Conservation (phyloP, 2,329 filamentous ascomycete genomes). For the Colletotrichum gloeosporioides region DNA sequence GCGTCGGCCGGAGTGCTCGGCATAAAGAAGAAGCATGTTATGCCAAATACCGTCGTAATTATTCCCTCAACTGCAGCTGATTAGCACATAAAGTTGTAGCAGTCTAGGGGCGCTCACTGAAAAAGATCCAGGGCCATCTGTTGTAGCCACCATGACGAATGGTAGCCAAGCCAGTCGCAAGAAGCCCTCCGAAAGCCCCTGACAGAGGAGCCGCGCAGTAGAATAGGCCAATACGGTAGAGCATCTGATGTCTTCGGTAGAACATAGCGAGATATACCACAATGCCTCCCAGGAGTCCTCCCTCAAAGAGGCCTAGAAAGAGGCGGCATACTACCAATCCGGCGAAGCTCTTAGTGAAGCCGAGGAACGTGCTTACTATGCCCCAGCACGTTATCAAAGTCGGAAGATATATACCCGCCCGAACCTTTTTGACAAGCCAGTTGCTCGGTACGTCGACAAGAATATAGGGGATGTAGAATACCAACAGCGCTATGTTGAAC, state of each 20-base stretch:
- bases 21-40: slow-evolving; percentile 57
- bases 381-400: slow-evolving; percentile 62
- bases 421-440: slow-evolving; percentile 65
- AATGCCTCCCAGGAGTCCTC: slow-evolving; percentile 64
- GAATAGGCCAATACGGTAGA: slow-evolving; percentile 54
- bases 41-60: slow-evolving; percentile 63
- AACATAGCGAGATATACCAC: slow-evolving; percentile 55
- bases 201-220: slow-evolving; percentile 74
- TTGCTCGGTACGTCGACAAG: slow-evolving; percentile 72
- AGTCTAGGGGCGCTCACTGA: slow-evolving; percentile 31
- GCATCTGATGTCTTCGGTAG: slow-evolving; percentile 68
- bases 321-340: slow-evolving; percentile 40
- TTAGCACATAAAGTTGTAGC: background rate
- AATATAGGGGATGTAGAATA: slow-evolving; percentile 75
- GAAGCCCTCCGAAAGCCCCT: slow-evolving; percentile 65
- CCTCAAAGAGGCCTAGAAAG: slow-evolving; percentile 58
- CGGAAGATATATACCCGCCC: slow-evolving; percentile 69
- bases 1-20: slow-evolving; percentile 29
- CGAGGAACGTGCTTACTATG: slow-evolving; percentile 24
- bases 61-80: slow-evolving; percentile 54
- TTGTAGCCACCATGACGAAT: slow-evolving; percentile 42
- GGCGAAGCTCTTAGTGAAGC: slow-evolving; percentile 27
- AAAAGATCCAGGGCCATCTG: slow-evolving; percentile 55
- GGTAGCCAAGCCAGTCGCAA: slow-evolving; percentile 64
- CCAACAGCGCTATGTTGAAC: slow-evolving; percentile 63